Base-by-base conservation (phyloP, 306 rosid species). In the Citrullus colocynthis region DNA sequence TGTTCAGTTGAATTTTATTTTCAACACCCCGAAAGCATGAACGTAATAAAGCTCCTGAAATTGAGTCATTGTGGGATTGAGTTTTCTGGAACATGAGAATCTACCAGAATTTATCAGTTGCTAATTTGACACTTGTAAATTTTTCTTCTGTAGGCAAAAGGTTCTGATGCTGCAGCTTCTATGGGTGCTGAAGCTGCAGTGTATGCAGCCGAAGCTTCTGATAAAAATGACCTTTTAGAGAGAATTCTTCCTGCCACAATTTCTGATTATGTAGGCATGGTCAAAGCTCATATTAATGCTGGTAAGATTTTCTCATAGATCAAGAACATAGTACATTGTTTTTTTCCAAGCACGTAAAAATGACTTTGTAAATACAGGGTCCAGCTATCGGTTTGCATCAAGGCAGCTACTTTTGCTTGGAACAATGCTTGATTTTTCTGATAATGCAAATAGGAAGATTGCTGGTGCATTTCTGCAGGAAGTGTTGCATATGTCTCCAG, bases 161-260 rank as follows among this genome's bases (percentile, higher is more conserved):
- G 97, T 79, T 87, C 97, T 77, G 97, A 92, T 82, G 97, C 99
- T 84, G 97, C 99, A 48, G 85, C 92, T 42, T 86, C 97, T n/a
- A 88, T 63, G 86, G 97, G 99, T 39, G 84, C 97, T 51, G 99
- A 92, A 86, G 99, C 99, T 36, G 91, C 90, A 69, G 97, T 95
- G 39, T 95, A 95, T 87, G 99, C 99, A 1, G 89, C 96, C 28
- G 97, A 92, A 91, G 97, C 99, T 77, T 89, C 97, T 16, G 91
- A 90, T 81, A 87, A 80, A 78, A 95, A 91, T 84, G 97, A 95
- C 77, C 97, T 95, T 70, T 84, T 95, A 34, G 99, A 95, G 88
- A 83, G 83, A 80, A 86, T 90, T 81, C 91, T 95, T 64, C 99
- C 99, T 34, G 85, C 88, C 65, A 88, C 93, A 30, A 88, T 95